A percentile compares a stretch with the other conserved stretches of the same genome.
phyloP scores from a whole-genome alignment of 495 filamentous ascomycete genomes.

The Neurospora sp. region DNA sequence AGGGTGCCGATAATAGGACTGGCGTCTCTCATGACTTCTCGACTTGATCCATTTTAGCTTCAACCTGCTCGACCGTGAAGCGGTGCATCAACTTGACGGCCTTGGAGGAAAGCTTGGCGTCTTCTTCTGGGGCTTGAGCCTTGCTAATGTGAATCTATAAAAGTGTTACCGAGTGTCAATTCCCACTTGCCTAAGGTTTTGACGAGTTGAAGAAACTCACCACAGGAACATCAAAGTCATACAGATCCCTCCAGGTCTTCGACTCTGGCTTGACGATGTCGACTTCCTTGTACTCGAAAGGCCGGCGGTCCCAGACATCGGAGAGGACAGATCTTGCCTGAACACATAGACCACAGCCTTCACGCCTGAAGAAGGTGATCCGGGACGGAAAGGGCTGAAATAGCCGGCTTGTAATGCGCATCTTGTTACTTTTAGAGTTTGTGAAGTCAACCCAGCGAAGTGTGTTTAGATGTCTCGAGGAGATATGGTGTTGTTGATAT shows the following conservation, averaged over 20 bases:
- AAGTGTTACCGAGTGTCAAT: background rate
- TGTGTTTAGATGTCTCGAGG: background rate
- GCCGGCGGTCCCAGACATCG: slow-evolving; percentile 54
- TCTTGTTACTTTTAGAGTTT: slow-evolving; percentile 3
- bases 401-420: slow-evolving; percentile 32
- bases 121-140: slow-evolving; percentile 34
- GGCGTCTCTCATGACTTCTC: slow-evolving; percentile 29
- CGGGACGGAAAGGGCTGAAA: slow-evolving; percentile 43
- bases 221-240: slow-evolving; percentile 87
- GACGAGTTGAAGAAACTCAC: slow-evolving; percentile 29
- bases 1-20: background rate
- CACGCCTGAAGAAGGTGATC: slow-evolving; percentile 75
- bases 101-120: slow-evolving; percentile 43
- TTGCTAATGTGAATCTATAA: slow-evolving; percentile 57
- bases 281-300: slow-evolving; percentile 68
- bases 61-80: slow-evolving; percentile 59
- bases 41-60: slow-evolving; percentile 56
- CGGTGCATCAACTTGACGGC: slow-evolving; percentile 77
- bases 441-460: background rate
- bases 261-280: slow-evolving; percentile 62
- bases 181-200: background rate
- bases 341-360: slow-evolving; percentile 69
- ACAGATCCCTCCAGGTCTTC: slow-evolving; percentile 64
- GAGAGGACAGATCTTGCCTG: slow-evolving; percentile 64
- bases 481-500: background rate